These are phyloP conservation scores for Agrocybe pediades DNA, from an alignment of 768 basidiomycete species.

Conservation along the genomic window DNA sequence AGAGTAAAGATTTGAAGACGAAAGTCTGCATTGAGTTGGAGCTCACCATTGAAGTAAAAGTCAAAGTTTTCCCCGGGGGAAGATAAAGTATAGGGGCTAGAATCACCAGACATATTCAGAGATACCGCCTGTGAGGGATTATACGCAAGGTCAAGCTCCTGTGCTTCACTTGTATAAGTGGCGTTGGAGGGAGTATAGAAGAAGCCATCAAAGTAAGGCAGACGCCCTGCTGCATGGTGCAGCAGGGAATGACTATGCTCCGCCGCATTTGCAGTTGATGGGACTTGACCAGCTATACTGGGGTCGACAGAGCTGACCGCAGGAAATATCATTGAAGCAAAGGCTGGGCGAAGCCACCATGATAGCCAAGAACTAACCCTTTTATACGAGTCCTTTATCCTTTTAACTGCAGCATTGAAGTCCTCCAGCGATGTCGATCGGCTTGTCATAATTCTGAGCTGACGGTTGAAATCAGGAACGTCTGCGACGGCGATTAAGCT, in stretches of 20 bases:
- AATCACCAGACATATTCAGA: no score
- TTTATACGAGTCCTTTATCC: constrained; percentile 9
- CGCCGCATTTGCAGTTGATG: constrained; percentile 21
- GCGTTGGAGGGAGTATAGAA: no score
- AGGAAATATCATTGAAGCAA: constrained; percentile 26
- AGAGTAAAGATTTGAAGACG: no score
- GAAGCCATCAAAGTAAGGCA: no score
- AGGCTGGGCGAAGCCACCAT: constrained; percentile 22
- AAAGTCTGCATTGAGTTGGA: no score
- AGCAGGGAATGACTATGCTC: constrained; percentile 25
- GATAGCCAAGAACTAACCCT: constrained; percentile 17
- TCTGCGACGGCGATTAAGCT: constrained; percentile 4
- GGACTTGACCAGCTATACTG: constrained; percentile 14
- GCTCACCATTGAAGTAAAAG: no score
- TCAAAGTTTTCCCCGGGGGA: no score
- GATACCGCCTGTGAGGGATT: no score
- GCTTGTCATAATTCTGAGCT: neutral
- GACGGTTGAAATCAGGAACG: neutral
- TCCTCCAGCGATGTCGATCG: neutral
- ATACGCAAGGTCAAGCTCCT: no score
- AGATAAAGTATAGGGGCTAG: no score
- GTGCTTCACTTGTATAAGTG: no score
- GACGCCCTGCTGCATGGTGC: constrained; percentile 19
- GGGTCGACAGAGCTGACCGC: constrained; percentile 12
- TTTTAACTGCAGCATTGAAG: constrained; percentile 2